A percentile compares a stretch with the other conserved stretches of the same genome.
Conservation (phyloP, 2,329 filamentous ascomycete genomes). For the Xylariaceae sp. region DNA sequence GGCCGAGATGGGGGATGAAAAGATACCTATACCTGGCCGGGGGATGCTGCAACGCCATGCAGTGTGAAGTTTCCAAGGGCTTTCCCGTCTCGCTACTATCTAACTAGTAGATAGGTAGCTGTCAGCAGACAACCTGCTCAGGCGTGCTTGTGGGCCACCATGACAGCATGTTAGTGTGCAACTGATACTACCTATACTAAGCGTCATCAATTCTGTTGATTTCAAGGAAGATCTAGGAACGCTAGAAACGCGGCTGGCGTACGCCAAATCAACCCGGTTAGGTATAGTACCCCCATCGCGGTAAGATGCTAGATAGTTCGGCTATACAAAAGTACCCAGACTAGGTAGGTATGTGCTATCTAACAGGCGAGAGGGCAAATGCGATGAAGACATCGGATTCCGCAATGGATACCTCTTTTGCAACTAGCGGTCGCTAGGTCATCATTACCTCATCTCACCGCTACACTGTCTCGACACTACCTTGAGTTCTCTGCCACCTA, state of each 20-base stretch:
- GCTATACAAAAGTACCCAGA: not conserved
- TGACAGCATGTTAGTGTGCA: conserved; percentile 21
- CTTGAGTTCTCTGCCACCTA: conserved; percentile 2
- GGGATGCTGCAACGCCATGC: conserved; percentile 24
- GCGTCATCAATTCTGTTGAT: conserved; percentile 5
- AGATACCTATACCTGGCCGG: no score
- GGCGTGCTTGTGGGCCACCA: conserved; percentile 22
- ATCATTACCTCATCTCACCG: conserved; percentile 19
- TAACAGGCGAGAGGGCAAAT: not conserved
- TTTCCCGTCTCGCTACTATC: conserved; percentile 23
- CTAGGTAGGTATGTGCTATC: not conserved
- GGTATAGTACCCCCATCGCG: not conserved
- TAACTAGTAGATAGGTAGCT: conserved; percentile 20
- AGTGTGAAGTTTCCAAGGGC: conserved; percentile 19
- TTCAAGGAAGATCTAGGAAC: not conserved
- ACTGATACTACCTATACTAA: not conserved
- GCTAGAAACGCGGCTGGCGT: not conserved
- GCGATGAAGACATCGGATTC: conserved; percentile 1
- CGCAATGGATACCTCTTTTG: conserved; percentile 17
- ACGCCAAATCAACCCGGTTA: not conserved
- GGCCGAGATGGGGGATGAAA: not conserved
- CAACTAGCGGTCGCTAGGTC: conserved; percentile 19
- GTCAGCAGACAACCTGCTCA: conserved; percentile 21
- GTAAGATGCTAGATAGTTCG: not conserved
- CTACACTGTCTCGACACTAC: conserved; percentile 13